Percentiles rank a stretch among this genome's conserved stretches.
These are phyloP conservation scores for Daldinia loculata DNA, from an alignment of 495 filamentous ascomycete genomes.

Conservation along the genomic window DNA sequence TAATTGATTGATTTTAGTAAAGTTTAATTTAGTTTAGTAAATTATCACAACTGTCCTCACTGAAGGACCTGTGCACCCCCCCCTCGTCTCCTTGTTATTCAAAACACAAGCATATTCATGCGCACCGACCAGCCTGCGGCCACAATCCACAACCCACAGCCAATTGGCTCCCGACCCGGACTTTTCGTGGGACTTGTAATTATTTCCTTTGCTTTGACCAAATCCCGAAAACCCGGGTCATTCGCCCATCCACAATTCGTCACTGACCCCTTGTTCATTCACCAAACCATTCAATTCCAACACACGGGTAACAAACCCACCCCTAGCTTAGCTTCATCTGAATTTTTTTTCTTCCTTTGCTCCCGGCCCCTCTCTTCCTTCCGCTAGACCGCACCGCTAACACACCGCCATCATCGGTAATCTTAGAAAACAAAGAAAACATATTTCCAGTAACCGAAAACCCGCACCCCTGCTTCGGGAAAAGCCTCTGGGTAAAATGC, in stretches of 20 bases:
- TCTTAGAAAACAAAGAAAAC: not conserved
- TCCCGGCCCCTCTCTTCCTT: not conserved
- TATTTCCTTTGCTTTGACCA: not conserved
- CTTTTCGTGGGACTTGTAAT: constrained; percentile 23
- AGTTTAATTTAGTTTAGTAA: not conserved
- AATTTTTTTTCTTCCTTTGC: not conserved
- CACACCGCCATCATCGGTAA: not conserved
- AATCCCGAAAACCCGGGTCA: constrained; percentile 32
- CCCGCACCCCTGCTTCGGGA: constrained; percentile 35
- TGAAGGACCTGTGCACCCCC: not conserved
- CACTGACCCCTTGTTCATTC: not conserved
- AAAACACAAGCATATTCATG: constrained; percentile 2
- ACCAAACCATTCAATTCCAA: not conserved
- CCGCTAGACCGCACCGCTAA: constrained; percentile 3
- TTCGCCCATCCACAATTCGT: constrained; percentile 6
- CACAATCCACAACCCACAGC: not conserved
- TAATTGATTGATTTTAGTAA: not conserved
- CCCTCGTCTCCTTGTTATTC: not conserved
- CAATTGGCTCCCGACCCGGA: constrained; percentile 29
- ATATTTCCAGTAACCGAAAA: constrained; percentile 9
- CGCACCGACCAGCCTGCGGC: not conserved
- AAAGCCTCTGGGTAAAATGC: constrained; percentile 32
- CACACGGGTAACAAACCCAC: not conserved
- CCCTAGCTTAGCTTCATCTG: not conserved
- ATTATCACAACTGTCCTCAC: not conserved